These are phyloP conservation scores for Pyrrhoderma noxium DNA, from an alignment of 1,284 basidiomycete genomes.

Conservation along the genomic window DNA sequence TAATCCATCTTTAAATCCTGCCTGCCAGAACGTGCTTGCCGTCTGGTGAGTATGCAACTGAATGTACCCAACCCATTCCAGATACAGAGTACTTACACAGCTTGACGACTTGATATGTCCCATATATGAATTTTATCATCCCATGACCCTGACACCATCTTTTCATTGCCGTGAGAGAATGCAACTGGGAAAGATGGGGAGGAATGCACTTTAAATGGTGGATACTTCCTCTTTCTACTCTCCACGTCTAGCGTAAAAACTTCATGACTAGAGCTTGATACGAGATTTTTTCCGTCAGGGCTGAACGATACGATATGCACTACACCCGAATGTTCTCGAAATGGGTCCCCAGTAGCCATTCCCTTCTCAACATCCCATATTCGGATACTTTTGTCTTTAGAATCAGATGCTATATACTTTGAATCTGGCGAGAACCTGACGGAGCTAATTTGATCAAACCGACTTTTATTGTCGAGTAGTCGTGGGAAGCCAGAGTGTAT, in stretches of 20 bases:
- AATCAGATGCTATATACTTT: slow-evolving; percentile 1
- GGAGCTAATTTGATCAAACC: slow-evolving; percentile 18
- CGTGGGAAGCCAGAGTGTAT: no score
- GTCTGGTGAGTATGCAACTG: neutral
- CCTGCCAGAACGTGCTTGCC: no score
- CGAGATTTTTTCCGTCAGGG: slow-evolving; percentile 1
- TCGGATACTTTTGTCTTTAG: neutral
- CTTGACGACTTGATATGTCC: neutral
- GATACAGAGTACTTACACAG: neutral
- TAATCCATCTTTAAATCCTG: neutral
- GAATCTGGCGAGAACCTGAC: neutral
- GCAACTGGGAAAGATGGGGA: neutral
- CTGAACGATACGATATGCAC: slow-evolving; percentile 3
- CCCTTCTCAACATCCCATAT: neutral
- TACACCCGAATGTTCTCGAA: neutral
- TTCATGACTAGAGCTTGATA: neutral
- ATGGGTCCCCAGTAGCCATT: neutral
- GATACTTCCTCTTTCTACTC: neutral
- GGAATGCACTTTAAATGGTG: no score
- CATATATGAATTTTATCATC: no score
- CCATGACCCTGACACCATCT: no score
- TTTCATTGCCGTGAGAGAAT: no score
- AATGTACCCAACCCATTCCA: neutral
- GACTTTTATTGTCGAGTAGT: no score
- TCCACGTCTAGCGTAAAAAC: neutral